These are phyloP conservation scores for Cercophora samala DNA, from an alignment of 495 filamentous ascomycete genomes.

Conservation along the genomic window DNA sequence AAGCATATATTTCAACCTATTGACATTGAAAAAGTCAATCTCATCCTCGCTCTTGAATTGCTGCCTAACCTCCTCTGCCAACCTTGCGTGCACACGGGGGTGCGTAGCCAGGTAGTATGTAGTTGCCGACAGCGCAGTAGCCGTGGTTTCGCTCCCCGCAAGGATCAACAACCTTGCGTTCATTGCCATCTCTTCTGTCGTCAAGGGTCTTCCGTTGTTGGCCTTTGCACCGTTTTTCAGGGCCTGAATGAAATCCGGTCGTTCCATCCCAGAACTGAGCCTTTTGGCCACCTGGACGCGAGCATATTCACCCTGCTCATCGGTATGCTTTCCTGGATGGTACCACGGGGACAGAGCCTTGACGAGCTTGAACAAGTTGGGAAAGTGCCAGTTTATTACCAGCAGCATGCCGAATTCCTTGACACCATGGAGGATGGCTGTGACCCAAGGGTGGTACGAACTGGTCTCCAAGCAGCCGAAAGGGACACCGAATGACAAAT, in stretches of 20 bases:
- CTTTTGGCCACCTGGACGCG: slow-evolving; percentile 28
- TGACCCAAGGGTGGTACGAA: slow-evolving; percentile 41
- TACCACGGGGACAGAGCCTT: not conserved
- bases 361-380: not conserved
- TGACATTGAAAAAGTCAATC: slow-evolving; percentile 47
- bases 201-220: slow-evolving; percentile 12
- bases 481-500: slow-evolving; percentile 55
- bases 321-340: slow-evolving; percentile 2
- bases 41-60: slow-evolving; percentile 44
- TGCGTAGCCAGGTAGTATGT: slow-evolving; percentile 49
- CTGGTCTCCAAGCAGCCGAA: slow-evolving; percentile 48
- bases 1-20: slow-evolving; percentile 49
- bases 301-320: slow-evolving; percentile 28
- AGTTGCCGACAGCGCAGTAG: slow-evolving; percentile 46
- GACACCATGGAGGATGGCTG: slow-evolving; percentile 25
- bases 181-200: slow-evolving; percentile 22
- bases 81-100: slow-evolving; percentile 36
- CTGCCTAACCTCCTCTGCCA: slow-evolving; percentile 48
- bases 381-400: slow-evolving; percentile 6
- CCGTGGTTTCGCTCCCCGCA: slow-evolving; percentile 54
- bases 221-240: slow-evolving; percentile 26
- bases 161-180: slow-evolving; percentile 31
- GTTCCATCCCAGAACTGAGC: slow-evolving; percentile 23
- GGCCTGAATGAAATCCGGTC: slow-evolving; percentile 44
- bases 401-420: slow-evolving; percentile 8